Conservation (phyloP, 2,329 filamentous ascomycete genomes). For the Ceratocystiopsis minuta region DNA sequence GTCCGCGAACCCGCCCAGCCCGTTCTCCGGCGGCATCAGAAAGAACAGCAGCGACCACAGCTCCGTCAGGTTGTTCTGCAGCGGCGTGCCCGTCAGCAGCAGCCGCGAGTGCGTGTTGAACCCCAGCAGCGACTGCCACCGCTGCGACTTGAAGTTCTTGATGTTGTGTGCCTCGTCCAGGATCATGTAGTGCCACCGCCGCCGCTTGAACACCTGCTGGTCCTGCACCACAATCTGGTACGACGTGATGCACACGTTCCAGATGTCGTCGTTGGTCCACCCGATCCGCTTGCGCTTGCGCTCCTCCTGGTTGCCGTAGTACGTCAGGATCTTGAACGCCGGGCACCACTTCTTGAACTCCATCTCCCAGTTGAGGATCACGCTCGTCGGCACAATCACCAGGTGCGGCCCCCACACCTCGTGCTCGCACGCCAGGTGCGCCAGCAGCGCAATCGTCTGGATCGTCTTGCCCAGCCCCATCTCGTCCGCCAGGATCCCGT, state of each 20-base stretch:
- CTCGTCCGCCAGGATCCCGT: constrained; percentile 91
- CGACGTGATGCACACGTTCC: constrained; percentile 95
- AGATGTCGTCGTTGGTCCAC: constrained; percentile 83
- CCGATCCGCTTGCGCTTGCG: constrained; percentile 77
- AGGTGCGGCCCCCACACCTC: constrained; percentile 92
- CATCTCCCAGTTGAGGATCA: constrained; percentile 99
- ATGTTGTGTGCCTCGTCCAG: constrained; percentile 98
- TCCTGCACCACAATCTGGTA: constrained; percentile 94
- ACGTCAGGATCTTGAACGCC: constrained; percentile 92
- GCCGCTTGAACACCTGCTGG: constrained; percentile 78
- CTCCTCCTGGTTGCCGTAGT: constrained; percentile 89
- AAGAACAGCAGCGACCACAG: constrained; percentile 96
- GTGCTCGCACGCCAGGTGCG: constrained; percentile 78
- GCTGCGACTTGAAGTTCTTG: constrained; percentile 96
- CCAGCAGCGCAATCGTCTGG: constrained; percentile 85
- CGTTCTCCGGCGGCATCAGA: constrained; percentile 78
- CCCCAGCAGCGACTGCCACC: constrained; percentile 87
- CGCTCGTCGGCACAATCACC: constrained; percentile 90
- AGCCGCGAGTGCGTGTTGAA: constrained; percentile 83
- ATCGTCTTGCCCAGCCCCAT: constrained; percentile 99
- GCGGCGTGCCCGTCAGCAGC: constrained; percentile 77
- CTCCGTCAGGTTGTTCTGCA: constrained; percentile 94
- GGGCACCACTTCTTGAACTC: constrained; percentile 99
- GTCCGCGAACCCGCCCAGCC: constrained; percentile 78
- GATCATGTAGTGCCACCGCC: constrained; percentile 95